Conservation (phyloP, 2,329 filamentous ascomycete genomes). For the Microdochium nivale region DNA sequence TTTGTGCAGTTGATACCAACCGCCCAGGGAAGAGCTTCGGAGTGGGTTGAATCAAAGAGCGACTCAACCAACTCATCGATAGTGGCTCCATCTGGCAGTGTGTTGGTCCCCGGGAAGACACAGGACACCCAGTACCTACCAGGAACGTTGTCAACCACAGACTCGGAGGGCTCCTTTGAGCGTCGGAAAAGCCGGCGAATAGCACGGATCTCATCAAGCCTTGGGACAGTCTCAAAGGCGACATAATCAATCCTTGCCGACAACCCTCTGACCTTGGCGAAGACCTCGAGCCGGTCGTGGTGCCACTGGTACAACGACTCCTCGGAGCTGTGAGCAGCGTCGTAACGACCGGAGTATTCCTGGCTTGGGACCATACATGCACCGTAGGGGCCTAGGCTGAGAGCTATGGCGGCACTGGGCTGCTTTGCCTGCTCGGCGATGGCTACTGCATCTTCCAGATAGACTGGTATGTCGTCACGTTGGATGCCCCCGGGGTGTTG, state of each 20-base stretch:
- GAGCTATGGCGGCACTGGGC: slow-evolving; percentile 32
- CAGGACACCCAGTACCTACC: slow-evolving; percentile 52
- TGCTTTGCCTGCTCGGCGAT: slow-evolving; percentile 28
- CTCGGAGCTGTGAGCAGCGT: slow-evolving; percentile 32
- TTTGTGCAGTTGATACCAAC: slow-evolving; percentile 65
- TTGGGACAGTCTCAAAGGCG: slow-evolving; percentile 58
- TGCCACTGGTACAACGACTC: slow-evolving; percentile 48
- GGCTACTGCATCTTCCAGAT: slow-evolving; percentile 32
- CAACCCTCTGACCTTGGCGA: slow-evolving; percentile 29
- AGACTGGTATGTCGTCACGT: slow-evolving; percentile 26
- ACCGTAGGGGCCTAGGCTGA: slow-evolving; percentile 59
- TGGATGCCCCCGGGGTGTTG: slow-evolving; percentile 34
- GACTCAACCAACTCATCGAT: slow-evolving; percentile 30
- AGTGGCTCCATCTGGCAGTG: slow-evolving; percentile 46
- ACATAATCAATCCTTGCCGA: slow-evolving; percentile 39
- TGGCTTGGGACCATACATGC: slow-evolving; percentile 57
- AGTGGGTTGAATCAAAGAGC: slow-evolving; percentile 12
- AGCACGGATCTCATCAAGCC: slow-evolving; percentile 52
- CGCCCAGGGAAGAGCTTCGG: slow-evolving; percentile 39
- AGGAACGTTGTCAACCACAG: slow-evolving; percentile 6
- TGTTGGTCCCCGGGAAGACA: slow-evolving; percentile 48
- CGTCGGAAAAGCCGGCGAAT: slow-evolving; percentile 35
- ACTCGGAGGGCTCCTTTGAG: slow-evolving; percentile 17
- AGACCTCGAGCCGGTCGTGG: slow-evolving; percentile 40
- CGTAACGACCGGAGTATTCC: slow-evolving; percentile 57